Conservation (phyloP, 768 basidiomycete species). For the Podaxis pistillaris region DNA sequence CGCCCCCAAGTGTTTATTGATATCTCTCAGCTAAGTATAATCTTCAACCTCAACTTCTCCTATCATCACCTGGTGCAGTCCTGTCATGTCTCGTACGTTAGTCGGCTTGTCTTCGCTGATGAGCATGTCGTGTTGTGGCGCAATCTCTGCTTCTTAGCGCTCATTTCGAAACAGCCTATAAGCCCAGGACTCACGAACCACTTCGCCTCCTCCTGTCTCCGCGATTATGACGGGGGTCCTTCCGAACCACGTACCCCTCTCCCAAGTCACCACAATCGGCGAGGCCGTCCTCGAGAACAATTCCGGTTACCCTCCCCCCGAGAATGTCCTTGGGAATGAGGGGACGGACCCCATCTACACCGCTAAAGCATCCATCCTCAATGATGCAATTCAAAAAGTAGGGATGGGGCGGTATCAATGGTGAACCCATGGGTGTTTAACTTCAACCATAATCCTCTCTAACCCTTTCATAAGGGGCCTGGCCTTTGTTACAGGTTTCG, state of each 20-base stretch:
- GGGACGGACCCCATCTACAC: constrained; percentile 12
- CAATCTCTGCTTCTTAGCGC: not conserved
- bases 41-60: too few relatives aligned
- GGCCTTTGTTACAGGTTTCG: constrained; percentile 30
- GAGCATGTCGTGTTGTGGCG: not conserved
- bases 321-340: constrained; percentile 6
- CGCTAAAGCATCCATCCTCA: constrained; percentile 14
- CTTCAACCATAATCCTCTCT: not conserved
- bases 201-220: not conserved
- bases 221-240: not conserved
- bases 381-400: constrained; percentile 19
- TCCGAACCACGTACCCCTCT: not conserved
- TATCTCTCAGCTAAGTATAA: too few relatives aligned
- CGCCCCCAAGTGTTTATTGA: too few relatives aligned
- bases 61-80: too few relatives aligned
- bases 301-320: not conserved
- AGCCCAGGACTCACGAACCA: not conserved
- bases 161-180: not conserved
- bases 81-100: too few relatives aligned
- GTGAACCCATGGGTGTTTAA: constrained; percentile 15
- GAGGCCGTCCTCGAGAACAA: not conserved
- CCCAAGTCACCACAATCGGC: not conserved
- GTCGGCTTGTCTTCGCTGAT: too few relatives aligned
- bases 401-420: constrained; percentile 32
- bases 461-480: constrained; percentile 20